phyloP scores from a whole-genome alignment of 1,139 yeast genomes.

The Geotrichum restrictum region DNA sequence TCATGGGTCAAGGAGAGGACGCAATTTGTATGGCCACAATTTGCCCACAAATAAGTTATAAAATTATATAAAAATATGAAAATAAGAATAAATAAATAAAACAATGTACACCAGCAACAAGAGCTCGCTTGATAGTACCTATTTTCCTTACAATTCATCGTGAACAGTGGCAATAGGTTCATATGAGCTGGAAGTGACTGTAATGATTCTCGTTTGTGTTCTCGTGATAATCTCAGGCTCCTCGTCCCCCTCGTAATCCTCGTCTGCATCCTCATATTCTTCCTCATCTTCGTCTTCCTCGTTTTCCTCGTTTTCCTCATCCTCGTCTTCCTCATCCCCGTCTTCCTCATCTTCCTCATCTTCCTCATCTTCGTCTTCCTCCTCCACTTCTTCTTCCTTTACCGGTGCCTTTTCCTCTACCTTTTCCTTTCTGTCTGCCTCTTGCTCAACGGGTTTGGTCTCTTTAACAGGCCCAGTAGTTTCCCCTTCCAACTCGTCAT shows the following conservation, averaged over 20 bases:
- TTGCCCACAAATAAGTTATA: not conserved
- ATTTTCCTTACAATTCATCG: not conserved
- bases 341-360: not conserved
- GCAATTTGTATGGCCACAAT: too few species aligned
- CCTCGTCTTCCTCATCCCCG: not conserved
- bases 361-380: not conserved
- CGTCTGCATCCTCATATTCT: not conserved
- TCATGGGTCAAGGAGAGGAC: too few species aligned
- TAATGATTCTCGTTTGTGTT: not conserved
- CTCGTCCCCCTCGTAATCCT: not conserved
- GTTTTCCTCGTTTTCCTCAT: not conserved
- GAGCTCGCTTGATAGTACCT: too few species aligned
- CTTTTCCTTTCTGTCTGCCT: not conserved
- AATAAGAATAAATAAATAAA: not conserved
- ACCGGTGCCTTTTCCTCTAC: not conserved
- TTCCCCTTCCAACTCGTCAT: slow-evolving; percentile 26
- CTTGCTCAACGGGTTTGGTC: not conserved
- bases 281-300: slow-evolving; percentile 1
- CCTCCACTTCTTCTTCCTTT: not conserved
- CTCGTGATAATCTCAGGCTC: not conserved
- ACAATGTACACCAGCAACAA: not conserved
- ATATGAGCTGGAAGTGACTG: not conserved
- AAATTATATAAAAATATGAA: not conserved
- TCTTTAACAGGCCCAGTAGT: not conserved
- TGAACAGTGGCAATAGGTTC: not conserved